Conservation (phyloP, 768 basidiomycete species). For the Omphalotus guepiniiformis region DNA sequence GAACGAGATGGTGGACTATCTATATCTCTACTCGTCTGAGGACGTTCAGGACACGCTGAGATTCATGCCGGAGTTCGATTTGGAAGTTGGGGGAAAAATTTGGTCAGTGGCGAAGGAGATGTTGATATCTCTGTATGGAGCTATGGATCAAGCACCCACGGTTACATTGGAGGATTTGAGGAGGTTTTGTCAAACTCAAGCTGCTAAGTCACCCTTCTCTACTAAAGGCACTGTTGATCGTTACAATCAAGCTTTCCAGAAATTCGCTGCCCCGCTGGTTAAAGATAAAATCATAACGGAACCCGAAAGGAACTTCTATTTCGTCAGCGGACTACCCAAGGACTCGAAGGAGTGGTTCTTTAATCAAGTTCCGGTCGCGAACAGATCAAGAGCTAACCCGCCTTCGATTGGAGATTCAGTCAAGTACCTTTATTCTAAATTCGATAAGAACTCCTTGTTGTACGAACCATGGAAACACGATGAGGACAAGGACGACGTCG, state of each 20-base stretch:
- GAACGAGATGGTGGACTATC: conserved; percentile 4
- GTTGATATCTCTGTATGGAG: not conserved
- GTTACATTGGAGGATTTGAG: conserved; percentile 5
- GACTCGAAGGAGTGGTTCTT: conserved; percentile 9
- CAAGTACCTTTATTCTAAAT: not conserved
- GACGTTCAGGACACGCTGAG: not conserved
- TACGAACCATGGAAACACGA: conserved; percentile 3
- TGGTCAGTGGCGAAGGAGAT: not conserved
- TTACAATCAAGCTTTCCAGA: conserved; percentile 8
- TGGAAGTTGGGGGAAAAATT: not conserved
- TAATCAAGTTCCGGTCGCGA: not conserved
- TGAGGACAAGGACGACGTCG: not conserved
- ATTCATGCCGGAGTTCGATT: conserved; percentile 1
- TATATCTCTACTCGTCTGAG: conserved; percentile 2
- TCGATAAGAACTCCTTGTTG: conserved; percentile 10
- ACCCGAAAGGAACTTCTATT: conserved; percentile 6
- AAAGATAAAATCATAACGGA: conserved; percentile 6
- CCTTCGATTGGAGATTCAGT: conserved; percentile 4
- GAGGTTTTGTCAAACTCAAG: conserved; percentile 2
- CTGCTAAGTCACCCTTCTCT: conserved; percentile 7
- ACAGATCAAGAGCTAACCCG: conserved; percentile 8
- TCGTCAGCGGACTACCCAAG: conserved; percentile 12
- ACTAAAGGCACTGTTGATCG: conserved; percentile 4
- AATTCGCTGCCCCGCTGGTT: conserved; percentile 8
- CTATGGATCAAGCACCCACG: not conserved